Evolutionary conservation across 2,329 filamentous ascomycete species (phyloP), one percentile per base, ranked within the genome.

Genomic region (Dactylellina parvicollis): DNA sequence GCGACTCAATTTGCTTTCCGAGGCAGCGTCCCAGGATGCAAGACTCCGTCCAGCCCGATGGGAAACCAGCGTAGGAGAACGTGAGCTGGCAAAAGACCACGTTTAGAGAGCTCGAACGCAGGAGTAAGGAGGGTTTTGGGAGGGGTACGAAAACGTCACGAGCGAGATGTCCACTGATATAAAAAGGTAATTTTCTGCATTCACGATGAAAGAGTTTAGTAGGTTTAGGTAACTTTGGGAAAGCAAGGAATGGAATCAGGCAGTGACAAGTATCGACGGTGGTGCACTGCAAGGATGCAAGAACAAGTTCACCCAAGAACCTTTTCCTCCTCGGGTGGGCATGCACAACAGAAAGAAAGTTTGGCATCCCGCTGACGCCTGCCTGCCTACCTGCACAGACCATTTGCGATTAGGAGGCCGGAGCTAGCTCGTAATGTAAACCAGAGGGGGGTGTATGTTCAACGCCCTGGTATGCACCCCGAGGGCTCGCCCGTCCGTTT

Each of bases 351-450:
- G 69, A 60, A 66, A 71, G 67, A 72, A 72, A 72, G 59, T 64
- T 72, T 72, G 50, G 57, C 59, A 72, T 71, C 60, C 60, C 69
- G 69, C 60, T 73, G 69, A 73, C 54, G 69, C 69, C 69, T 73
- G 42, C 60, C 67, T 65, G 26, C 59, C 67, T 54, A 24, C 60
- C 69, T 73, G 69, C 69, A 73, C 69, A 73, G 69, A 73, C 69
- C 60, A 73, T 73, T 73, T 42, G 54, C 59, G 55, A 66, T 65
- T 73, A 60, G 69, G 50, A 46, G 40, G 54, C 38, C 67, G 38
- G 42, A n/a, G 52, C 46, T 36, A 42, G 67, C 52, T 12, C 49
- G 57, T 36, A 46, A 42, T n/a, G n/a, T n/a, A n/a, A n/a, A n/a
- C n/a, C n/a, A n/a, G n/a, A n/a, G n/a, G n/a, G n/a, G n/a, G n/a